A percentile compares a stretch with the other conserved stretches of the same genome.
These are phyloP conservation scores for Aspergillus puulaauensis DNA, from an alignment of 2,329 filamentous ascomycete species.

Conservation along the genomic window DNA sequence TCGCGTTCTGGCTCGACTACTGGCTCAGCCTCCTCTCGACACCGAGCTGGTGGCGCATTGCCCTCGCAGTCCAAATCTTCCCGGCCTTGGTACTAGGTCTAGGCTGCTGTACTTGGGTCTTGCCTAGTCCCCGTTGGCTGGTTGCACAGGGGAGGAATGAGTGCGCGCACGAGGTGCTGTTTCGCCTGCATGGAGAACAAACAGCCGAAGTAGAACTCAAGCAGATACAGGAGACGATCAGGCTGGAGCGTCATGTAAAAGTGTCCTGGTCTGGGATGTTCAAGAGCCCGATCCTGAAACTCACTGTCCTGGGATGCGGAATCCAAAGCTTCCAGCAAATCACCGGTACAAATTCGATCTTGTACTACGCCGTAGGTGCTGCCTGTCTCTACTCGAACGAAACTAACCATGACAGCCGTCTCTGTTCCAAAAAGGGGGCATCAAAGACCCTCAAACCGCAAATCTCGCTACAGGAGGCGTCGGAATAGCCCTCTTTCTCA, in stretches of 20 bases:
- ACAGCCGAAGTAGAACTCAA: constrained; percentile 15
- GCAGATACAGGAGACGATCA: constrained; percentile 15
- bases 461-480: constrained; percentile 18
- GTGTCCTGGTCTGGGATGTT: constrained; percentile 1
- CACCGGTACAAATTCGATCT: constrained; percentile 21
- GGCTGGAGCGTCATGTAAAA: constrained; percentile 1
- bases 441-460: constrained; percentile 13
- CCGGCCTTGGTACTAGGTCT: constrained; percentile 17
- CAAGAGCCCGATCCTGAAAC: not conserved
- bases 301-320: constrained; percentile 18
- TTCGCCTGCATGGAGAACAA: constrained; percentile 19
- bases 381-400: not conserved
- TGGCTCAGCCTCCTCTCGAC: constrained; percentile 16
- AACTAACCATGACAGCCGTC: constrained; percentile 11
- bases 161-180: constrained; percentile 19
- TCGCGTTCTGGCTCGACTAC: constrained; percentile 22
- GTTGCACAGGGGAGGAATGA: constrained; percentile 20
- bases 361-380: constrained; percentile 19
- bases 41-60: constrained; percentile 20
- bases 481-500: constrained; percentile 15
- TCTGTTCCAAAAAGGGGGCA: constrained; percentile 19
- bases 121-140: constrained; percentile 22
- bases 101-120: constrained; percentile 9
- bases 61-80: constrained; percentile 19
- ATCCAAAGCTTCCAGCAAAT: constrained; percentile 22